Conservation (phyloP, 2,329 filamentous ascomycete genomes). For the Peltaster fructicola region DNA sequence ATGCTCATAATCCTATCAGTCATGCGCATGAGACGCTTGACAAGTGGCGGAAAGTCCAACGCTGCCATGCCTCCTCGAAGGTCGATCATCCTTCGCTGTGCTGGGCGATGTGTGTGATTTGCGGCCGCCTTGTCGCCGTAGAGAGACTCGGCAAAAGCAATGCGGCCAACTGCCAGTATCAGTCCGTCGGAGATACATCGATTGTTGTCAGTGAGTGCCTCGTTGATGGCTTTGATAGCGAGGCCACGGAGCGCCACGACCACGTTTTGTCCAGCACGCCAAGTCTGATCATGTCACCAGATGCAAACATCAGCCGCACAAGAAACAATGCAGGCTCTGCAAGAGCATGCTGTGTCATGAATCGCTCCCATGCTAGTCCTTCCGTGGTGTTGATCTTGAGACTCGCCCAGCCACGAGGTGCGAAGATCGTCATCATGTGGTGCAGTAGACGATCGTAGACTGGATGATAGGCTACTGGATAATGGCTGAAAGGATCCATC, state of each 20-base stretch:
- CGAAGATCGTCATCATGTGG: conserved; percentile 19
- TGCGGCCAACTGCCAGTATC: conserved; percentile 17
- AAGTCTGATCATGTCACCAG: conserved; percentile 16
- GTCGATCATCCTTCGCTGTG: conserved; percentile 17
- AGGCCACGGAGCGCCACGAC: conserved; percentile 13
- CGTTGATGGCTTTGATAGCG: conserved; percentile 15
- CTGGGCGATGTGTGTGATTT: conserved; percentile 15
- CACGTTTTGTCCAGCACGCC: conserved; percentile 8
- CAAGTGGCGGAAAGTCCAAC: conserved; percentile 15
- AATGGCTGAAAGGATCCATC: conserved; percentile 16
- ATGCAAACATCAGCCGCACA: conserved; percentile 17
- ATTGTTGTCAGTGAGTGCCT: conserved; percentile 9
- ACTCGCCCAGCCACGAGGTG: conserved; percentile 18
- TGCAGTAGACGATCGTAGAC: conserved; percentile 16
- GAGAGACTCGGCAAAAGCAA: conserved; percentile 19
- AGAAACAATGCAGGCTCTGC: conserved; percentile 18
- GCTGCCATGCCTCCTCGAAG: conserved; percentile 16
- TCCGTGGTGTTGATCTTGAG: conserved; percentile 15
- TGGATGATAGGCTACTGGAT: conserved; percentile 15
- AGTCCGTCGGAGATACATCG: conserved; percentile 10
- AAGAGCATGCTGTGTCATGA: conserved; percentile 17
- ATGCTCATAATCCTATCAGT: conserved; percentile 17
- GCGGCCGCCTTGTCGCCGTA: conserved; percentile 17
- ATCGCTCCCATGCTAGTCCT: conserved; percentile 16
- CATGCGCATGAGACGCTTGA: conserved; percentile 19